Evolutionary conservation across 2,329 filamentous ascomycete genomes (phyloP), one percentile per base, ranked within the genome.

Genomic region (Fusarium graminum): DNA sequence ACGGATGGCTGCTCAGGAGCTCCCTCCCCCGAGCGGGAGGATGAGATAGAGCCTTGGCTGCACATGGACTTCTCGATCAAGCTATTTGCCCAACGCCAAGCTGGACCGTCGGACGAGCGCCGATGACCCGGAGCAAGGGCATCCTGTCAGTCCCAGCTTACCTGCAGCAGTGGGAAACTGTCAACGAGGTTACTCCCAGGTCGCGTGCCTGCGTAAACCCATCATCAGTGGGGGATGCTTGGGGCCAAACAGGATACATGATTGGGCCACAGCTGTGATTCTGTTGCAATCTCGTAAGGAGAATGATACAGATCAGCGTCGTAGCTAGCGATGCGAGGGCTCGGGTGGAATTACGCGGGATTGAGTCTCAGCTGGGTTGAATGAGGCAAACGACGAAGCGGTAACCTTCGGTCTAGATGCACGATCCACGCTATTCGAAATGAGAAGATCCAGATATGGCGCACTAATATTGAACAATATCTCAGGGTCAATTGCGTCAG

Each of bases 271-370:
- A 28, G 46, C 11, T 40, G 19, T 32, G 26, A 17, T 40, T 53
- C 42, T 49, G 59, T 71, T 72, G 68, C 55, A 13, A 69, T 72
- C 46, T 68, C 55, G 66, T 72, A 71, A 72, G 17, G 34, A 39
- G 41, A 63, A 44, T 52, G 28, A 46, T 32, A 45, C 65, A 41
- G 53, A 26, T 57, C 58, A 56, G 67, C 38, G 51, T 65, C 56
- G 63, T 58, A 70, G 29, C 22, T 13, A 19, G 9, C 17, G 13
- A 34, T 7, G 66, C 68, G 68, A 71, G 41, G 59, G 45, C 25
- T 59, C 67, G 64, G 54, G 62, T 56, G 30, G 34, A 57, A 57
- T 44, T 30, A 63, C 41, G 41, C n/a, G 22, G 39, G 22, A 45
- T n/a, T 36, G 29, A 34, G 51, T 36, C 34, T 36, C 16, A 59